Base-by-base conservation (phyloP, 345 rosid genomes). In the Passiflora organensis region DNA sequence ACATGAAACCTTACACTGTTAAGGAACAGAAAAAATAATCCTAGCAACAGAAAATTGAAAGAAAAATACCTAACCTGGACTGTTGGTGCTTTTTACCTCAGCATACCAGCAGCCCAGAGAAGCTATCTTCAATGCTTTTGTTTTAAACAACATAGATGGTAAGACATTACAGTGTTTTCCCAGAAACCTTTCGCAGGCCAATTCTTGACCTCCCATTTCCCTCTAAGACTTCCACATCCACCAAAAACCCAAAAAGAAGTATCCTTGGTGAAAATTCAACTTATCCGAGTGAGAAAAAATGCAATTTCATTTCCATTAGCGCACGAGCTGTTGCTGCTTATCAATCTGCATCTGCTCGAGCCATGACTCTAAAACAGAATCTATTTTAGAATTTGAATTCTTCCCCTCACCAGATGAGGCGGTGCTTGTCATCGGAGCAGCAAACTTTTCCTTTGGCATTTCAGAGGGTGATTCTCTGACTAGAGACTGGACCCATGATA, bases 261-360 rank as follows among this genome's bases (percentile, higher is more conserved):
- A 54, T 34, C 32, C 34, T 54, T 23, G 2, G 10, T 14, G 36
- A 54, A 54, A 39, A 21, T 39, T 19, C 46, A n/a, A n/a, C 39
- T 54, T 15, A 20, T 13, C 58, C 58, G 38, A 54, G 14, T n/a
- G 13, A 39, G 43, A 14, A 38, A 6, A 38, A 38, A n/a, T 17
- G 23, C 36, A 10, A 13, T 23, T 24, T 19, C 18, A n/a, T 20
- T 38, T 65, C 48, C 44, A 2, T 65, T 76, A 69, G 51, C 69
- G 75, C 45, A 69, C 73, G 6, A 73, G 70, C 65, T 72, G 93
- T 16, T 56, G 61, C 51, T 56, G 51, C 54, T 59, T 44, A 63
- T 89, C 97, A 56, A 86, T 83, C 74, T 89, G 80, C 85, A 82
- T 84, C 64, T 86, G 90, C 82, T 86, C 88, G 6, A 78, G 65